Percentiles rank a stretch among this genome's conserved stretches.
Evolutionary conservation across 441 rosid genomes (phyloP).

Genomic region (Pelargonium australe): DNA sequence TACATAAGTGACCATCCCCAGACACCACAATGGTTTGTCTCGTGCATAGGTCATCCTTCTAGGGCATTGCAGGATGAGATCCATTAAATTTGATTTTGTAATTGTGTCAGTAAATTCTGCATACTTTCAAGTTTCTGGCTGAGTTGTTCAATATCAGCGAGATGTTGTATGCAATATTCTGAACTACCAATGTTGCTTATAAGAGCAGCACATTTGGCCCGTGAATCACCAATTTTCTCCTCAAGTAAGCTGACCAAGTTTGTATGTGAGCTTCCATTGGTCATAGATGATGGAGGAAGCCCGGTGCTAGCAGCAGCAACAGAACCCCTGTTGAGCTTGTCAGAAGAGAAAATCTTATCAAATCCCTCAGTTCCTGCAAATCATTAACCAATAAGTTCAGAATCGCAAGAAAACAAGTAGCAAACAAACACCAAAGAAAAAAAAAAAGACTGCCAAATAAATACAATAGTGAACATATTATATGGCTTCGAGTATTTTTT

Average conservation of each 20-base stretch:
- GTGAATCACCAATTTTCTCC: slow-evolving; percentile 58
- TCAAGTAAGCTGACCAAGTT: slow-evolving; percentile 51
- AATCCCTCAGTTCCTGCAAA: slow-evolving; percentile 75
- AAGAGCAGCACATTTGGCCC: slow-evolving; percentile 53
- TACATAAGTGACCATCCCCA: too few relatives aligned
- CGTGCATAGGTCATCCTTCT: too few relatives aligned
- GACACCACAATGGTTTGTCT: too few relatives aligned
- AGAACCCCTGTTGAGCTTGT: slow-evolving; percentile 35
- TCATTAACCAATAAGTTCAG: slow-evolving; percentile 7
- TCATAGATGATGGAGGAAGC: slow-evolving; percentile 26
- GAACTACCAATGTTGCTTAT: slow-evolving; percentile 32
- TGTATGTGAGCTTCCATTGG: slow-evolving; percentile 24
- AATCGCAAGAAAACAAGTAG: neutral
- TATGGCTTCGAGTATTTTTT: neutral
- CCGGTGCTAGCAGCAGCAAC: slow-evolving; percentile 32
- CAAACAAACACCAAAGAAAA: neutral
- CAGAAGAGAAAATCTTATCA: slow-evolving; percentile 63
- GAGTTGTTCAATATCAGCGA: slow-evolving; percentile 43
- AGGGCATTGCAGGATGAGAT: neutral
- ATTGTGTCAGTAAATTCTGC: slow-evolving; percentile 51
- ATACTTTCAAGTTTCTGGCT: slow-evolving; percentile 56
- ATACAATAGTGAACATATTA: too few relatives aligned
- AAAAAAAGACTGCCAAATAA: too few relatives aligned
- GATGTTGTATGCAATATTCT: slow-evolving; percentile 32
- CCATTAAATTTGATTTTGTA: slow-evolving; percentile 51